These are phyloP conservation scores for Lepiota brunneoincarnata DNA, from an alignment of 768 basidiomycete genomes.

Conservation along the genomic window DNA sequence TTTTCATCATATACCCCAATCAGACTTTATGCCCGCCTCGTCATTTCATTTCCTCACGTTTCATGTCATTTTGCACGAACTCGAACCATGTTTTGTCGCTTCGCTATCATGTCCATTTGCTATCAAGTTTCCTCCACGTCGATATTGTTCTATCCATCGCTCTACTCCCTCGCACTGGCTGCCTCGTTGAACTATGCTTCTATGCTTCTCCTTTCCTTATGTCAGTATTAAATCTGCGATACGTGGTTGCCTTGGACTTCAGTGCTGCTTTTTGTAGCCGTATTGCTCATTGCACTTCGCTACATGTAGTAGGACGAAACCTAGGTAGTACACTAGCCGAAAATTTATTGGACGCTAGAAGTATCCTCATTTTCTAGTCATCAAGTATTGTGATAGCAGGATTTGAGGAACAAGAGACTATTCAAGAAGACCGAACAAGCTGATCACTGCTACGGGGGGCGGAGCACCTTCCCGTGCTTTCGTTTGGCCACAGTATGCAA, in stretches of 20 bases:
- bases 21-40: not conserved
- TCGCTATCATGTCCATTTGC: conserved; percentile 14
- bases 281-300: not conserved
- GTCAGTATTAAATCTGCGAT: conserved; percentile 8
- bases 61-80: conserved; percentile 1
- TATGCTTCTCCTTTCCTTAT: conserved; percentile 18
- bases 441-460: conserved; percentile 64
- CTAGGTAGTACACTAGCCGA: not conserved
- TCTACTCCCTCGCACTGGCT: not conserved
- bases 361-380: not conserved
- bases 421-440: conserved; percentile 61
- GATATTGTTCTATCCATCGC: conserved; percentile 8
- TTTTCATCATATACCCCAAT: not conserved
- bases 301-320: not conserved
- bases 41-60: conserved; percentile 8
- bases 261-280: not conserved
- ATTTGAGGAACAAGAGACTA: conserved; percentile 16
- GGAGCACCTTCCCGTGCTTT: conserved; percentile 63
- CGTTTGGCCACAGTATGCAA: conserved; percentile 81
- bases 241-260: conserved; percentile 3
- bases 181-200: conserved; percentile 10
- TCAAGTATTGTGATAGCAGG: no score
- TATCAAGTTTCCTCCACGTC: conserved; percentile 8
- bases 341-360: not conserved
- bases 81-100: conserved; percentile 9